Base-by-base conservation (phyloP, 768 basidiomycete genomes). In the Tulasnella sp. region DNA sequence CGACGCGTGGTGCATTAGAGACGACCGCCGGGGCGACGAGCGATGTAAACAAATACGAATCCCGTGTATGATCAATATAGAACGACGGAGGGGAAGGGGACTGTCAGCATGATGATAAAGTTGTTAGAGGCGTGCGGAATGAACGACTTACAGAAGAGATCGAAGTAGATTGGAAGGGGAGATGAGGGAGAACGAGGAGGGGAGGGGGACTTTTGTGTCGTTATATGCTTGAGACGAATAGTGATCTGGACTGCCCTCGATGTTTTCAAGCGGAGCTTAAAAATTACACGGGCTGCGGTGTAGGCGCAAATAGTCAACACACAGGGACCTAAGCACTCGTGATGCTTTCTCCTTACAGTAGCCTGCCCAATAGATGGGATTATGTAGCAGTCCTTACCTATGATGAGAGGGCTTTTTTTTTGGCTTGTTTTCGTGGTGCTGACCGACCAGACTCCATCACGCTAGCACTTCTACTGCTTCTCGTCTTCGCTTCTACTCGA, bases 1-100 rank as follows among this genome's bases (percentile, higher is more conserved):
- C 22, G 49, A 59, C 57, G 57, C 57, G 57, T 27, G 29, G 57
- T 51, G 49, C 19, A 59, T 59, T 59, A 59, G 46, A 51, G 57
- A 59, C 38, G 57, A 59, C 48, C 22, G 46, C 45, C 24, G 30
- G 45, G 38, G 30, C 27, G 43, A 30, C 54, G 34, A 38, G 34
- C 34, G 34, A 38, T 38, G 34, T 38, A 38, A 38, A 38, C 34
- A 38, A 38, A 38, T 38, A 38, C 34, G 34, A 15, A 38, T 38
- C 34, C 34, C 5, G n/a, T 21, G 7, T 5, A 27, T n/a, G 45
- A 19, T 7, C 19, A n/a, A 48, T 19, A 10, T 19, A 10, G n/a
- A 48, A n/a, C 7, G 45, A 48, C 5, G 45, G 19, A 27, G 45
- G 5, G 19, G 8, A 21, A 27, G 45, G 24, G 50, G 50, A n/a